phyloP scores from a whole-genome alignment of 257 asterid species.

The Ehretia macrophylla region DNA sequence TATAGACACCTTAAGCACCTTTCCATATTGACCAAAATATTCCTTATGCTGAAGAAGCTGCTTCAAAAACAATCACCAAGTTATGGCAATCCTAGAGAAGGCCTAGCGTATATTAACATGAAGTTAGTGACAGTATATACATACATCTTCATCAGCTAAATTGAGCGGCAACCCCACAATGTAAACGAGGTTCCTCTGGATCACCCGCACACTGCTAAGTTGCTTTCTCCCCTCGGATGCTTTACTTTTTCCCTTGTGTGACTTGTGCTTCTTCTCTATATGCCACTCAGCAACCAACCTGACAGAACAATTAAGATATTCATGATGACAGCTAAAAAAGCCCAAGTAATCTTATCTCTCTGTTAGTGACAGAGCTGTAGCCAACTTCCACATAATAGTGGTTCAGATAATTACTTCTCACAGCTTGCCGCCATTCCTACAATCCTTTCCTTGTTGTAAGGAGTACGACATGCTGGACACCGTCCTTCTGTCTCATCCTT shows the following conservation, averaged over 20 bases:
- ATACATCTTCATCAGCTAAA: slow-evolving; percentile 90
- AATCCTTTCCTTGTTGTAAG: slow-evolving; percentile 96
- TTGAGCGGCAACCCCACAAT: slow-evolving; percentile 90
- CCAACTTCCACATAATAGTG: neutral
- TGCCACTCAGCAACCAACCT: slow-evolving; percentile 75
- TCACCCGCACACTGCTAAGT: slow-evolving; percentile 81
- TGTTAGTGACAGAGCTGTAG: slow-evolving; percentile 4
- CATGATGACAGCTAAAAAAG: slow-evolving; percentile 10
- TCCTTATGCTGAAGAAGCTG: slow-evolving; percentile 90
- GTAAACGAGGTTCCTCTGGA: slow-evolving; percentile 91
- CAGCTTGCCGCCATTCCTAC: slow-evolving; percentile 73
- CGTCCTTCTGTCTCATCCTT: slow-evolving; percentile 92
- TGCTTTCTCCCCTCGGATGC: slow-evolving; percentile 84
- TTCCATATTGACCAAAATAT: slow-evolving; percentile 86
- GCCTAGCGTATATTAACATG: too few species aligned
- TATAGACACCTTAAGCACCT: slow-evolving; percentile 87
- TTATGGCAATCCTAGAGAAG: neutral
- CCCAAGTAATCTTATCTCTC: slow-evolving; percentile 7
- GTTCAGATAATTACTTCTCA: slow-evolving; percentile 47
- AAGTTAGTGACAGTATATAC: slow-evolving; percentile 3
- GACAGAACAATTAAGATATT: slow-evolving; percentile 16
- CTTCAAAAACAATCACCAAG: slow-evolving; percentile 7
- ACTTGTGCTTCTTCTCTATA: slow-evolving; percentile 62
- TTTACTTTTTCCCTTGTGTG: slow-evolving; percentile 73
- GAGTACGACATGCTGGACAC: slow-evolving; percentile 95